Percentiles rank a stretch among this genome's conserved stretches.
These are phyloP conservation scores for Macroventuria anomochaeta DNA, from an alignment of 2,329 filamentous ascomycete genomes.

Conservation along the genomic window DNA sequence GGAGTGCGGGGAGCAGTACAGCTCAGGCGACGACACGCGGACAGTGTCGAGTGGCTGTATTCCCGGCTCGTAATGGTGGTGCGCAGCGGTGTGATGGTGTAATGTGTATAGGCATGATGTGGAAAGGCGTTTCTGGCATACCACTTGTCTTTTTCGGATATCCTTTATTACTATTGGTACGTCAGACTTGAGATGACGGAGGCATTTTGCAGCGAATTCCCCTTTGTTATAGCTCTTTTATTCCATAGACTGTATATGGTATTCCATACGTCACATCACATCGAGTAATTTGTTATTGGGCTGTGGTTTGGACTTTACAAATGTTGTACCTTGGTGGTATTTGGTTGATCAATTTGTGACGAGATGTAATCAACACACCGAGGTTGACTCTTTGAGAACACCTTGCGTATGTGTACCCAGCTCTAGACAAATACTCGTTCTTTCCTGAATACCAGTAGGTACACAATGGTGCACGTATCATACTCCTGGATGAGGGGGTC, in stretches of 20 bases:
- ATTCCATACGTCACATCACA: background rate
- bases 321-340: background rate
- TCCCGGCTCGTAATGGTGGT: background rate
- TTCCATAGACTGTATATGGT: background rate
- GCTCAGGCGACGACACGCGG: conserved; percentile 10
- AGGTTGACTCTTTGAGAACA: too few relatives aligned
- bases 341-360: too few relatives aligned
- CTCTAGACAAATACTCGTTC: too few relatives aligned
- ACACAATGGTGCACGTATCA: too few relatives aligned
- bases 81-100: background rate
- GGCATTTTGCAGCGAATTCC: conserved; percentile 8
- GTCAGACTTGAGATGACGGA: background rate
- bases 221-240: background rate
- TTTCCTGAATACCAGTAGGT: too few relatives aligned
- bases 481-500: too few relatives aligned
- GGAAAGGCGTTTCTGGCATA: conserved; percentile 14
- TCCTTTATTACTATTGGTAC: background rate
- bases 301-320: too few relatives aligned
- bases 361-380: too few relatives aligned
- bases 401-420: too few relatives aligned
- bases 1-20: conserved; percentile 8
- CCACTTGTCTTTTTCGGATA: background rate
- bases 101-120: conserved; percentile 8
- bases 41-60: conserved; percentile 21
- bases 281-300: background rate